Evolutionary conservation across 164 flowering plant species (phyloP).

Genomic region (Piper longum): DNA sequence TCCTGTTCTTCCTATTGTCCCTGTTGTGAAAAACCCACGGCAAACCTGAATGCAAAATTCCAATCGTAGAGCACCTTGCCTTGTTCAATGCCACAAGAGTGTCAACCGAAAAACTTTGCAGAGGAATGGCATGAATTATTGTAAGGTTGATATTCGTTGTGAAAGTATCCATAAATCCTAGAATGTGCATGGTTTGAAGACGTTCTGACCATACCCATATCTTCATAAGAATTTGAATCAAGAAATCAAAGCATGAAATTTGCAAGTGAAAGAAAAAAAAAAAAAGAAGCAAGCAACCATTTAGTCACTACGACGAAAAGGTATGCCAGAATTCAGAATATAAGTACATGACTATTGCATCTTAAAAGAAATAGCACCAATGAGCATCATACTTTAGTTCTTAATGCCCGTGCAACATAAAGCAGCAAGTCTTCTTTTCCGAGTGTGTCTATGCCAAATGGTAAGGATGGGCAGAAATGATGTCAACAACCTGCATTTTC

Average conservation of each 20-base stretch:
- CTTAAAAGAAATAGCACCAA: too few species aligned
- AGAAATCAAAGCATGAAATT: neutral
- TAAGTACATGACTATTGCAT: too few species aligned
- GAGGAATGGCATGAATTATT: slow-evolving; percentile 81
- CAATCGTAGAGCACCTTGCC: slow-evolving; percentile 55
- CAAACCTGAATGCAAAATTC: slow-evolving; percentile 90
- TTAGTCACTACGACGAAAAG: too few species aligned
- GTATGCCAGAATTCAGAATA: too few species aligned
- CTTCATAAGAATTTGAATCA: slow-evolving; percentile 14
- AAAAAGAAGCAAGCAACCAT: too few species aligned
- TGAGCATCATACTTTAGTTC: slow-evolving; percentile 39
- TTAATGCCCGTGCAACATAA: slow-evolving; percentile 37
- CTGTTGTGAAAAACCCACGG: slow-evolving; percentile 38
- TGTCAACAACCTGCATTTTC: slow-evolving; percentile 45
- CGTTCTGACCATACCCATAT: slow-evolving; percentile 97
- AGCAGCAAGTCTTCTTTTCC: slow-evolving; percentile 86
- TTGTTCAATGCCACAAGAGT: slow-evolving; percentile 27
- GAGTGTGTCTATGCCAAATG: slow-evolving; percentile 62
- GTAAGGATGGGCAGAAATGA: slow-evolving; percentile 60
- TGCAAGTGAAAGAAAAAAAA: too few species aligned
- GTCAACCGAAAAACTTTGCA: slow-evolving; percentile 58
- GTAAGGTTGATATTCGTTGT: slow-evolving; percentile 67
- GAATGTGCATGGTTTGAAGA: slow-evolving; percentile 70
- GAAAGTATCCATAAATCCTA: slow-evolving; percentile 55
- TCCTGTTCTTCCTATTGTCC: slow-evolving; percentile 2